Conservation (phyloP, 2,329 filamentous ascomycete species). For the Penicillium sp. region DNA sequence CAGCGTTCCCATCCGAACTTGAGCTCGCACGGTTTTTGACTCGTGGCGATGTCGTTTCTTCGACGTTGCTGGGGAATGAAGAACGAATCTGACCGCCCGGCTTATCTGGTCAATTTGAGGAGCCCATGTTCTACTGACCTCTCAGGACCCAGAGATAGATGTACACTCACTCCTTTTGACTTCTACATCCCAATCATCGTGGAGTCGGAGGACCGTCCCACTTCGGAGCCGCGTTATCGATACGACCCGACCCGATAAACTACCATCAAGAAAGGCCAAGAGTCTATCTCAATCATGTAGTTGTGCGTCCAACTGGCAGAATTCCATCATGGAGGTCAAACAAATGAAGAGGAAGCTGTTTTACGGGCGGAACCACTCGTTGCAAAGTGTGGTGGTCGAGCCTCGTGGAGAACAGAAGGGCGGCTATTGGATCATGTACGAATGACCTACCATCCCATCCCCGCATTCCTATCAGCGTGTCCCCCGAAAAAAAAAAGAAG, state of each 20-base stretch:
- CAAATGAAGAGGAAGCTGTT: slow-evolving; percentile 15
- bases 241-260: slow-evolving; percentile 2
- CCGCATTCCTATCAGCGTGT: background rate
- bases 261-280: too few species aligned
- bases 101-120: too few species aligned
- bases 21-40: background rate
- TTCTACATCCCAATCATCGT: background rate
- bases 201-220: slow-evolving; percentile 1
- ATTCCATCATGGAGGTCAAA: slow-evolving; percentile 26
- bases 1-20: background rate
- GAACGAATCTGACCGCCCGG: too few species aligned
- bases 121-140: too few species aligned
- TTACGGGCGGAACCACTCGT: slow-evolving; percentile 25
- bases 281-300: background rate
- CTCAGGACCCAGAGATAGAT: too few species aligned
- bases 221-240: slow-evolving; percentile 2
- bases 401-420: slow-evolving; percentile 14
- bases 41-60: too few species aligned
- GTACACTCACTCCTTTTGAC: too few species aligned
- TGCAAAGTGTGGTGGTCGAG: slow-evolving; percentile 32
- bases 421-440: slow-evolving; percentile 40
- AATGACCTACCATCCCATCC: background rate
- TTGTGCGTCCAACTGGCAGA: background rate
- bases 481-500: background rate
- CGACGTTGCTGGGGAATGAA: too few species aligned